Base-by-base conservation (phyloP, 140 eudicot species). In the Stevia rebaudiana region DNA sequence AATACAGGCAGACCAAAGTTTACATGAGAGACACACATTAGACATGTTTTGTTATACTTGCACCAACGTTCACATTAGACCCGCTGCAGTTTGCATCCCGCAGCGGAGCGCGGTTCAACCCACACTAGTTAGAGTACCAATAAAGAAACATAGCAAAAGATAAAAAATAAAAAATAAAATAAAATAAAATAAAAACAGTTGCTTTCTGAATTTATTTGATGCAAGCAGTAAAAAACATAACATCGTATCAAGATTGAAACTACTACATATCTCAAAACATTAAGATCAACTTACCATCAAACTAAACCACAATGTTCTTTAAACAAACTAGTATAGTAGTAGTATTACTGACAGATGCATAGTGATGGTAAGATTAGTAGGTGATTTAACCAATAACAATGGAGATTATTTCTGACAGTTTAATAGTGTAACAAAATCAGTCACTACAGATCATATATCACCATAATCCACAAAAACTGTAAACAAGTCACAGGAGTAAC, bases 401-500 rank as follows among this genome's bases (percentile, higher is more conserved):
- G 37, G 51, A 61, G 70, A 61, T 37, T 44, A 61, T 50, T 17
- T 11, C 0, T 2, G 55, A 37, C 11, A 69, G 48, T 30, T 44
- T 12, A 49, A 35, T 17, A 39, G 37, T 51, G 19, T 50, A 40
- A 47, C 3, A 2, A 71, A 2, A 28, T 4, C n/a, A 63, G 52
- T 41, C 22, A 51, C 1, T 22, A 41, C 36, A 61, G 39, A 18
- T 52, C 63, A 51, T 40, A 25, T 41, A 53, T 63, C 42, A 72
- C 41, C n/a, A 40, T 9, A 46, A 62, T 47, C 11, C 77, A 40
- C 49, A 74, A 59, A 60, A 59, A 5, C 51, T 15, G 49, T 52
- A 51, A 74, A 68, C 42, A 33, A 39, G 22, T 74, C 51, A 40
- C 58, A 39, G 53, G 23, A 48, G 74, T 67, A 74, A 40, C 41